Base-by-base conservation (phyloP, 306 rosid genomes). In the Citrullus colocynthis region DNA sequence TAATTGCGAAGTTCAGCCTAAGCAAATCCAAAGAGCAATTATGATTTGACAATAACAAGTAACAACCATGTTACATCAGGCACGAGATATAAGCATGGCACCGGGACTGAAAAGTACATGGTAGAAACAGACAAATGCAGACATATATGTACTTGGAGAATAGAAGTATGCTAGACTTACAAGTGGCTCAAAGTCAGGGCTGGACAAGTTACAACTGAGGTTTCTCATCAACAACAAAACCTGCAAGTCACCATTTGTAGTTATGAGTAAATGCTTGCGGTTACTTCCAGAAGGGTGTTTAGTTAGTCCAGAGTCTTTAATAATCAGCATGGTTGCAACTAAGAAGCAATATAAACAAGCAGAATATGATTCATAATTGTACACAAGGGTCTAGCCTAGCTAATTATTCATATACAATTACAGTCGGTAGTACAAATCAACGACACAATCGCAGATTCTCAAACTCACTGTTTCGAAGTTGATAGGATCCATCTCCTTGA, bases 401-500 rank as follows among this genome's bases (percentile, higher is more conserved):
- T 44, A 18, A 42, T 70, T 70, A 20, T 65, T 9, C 49, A 67
- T 7, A 21, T 20, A 20, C 54, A 20, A 20, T 41, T 42, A 69
- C 1, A 69, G 15, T 0, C 52, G 8, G 52, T 39, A 41, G 17
- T 62, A 34, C 42, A 63, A 34, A 12, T 16, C 70, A 69, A 12
- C 44, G 36, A n/a, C 20, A 70, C 12, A 71, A 70, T n/a, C 32
- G n/a, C 52, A 67, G 67, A 80, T 51, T 62, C 71, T 78, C 81
- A 78, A 84, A 88, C 97, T 88, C 79, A 93, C 98, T 66, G 97
- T 91, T 88, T 93, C 97, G 44, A 91, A 91, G 87, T 90, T 93
- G 71, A 93, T 90, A 78, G 98, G 98, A 84, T 91, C 96, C 98
- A 93, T 93, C 88, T 91, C 98, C 84, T 90, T 90, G 78, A 93